Evolutionary conservation across 108 stramenopile species (phyloP).

Genomic region (Cyclotella atomus): DNA sequence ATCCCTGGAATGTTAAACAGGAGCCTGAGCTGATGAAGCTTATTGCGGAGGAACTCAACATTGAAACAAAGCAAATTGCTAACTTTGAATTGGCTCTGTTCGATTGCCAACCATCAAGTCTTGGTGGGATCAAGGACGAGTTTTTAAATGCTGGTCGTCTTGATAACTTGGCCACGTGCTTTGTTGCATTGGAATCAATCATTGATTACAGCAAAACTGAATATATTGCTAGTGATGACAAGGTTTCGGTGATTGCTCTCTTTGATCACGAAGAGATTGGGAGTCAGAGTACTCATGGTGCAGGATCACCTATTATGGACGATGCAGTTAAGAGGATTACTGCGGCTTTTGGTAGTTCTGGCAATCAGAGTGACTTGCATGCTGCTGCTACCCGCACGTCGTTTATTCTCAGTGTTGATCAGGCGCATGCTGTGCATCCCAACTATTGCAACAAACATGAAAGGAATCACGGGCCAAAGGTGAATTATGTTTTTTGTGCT

Average conservation of each 20-base stretch:
- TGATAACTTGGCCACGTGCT: constrained; percentile 93
- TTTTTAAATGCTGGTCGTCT: constrained; percentile 92
- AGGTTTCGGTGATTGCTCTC: constrained; percentile 75
- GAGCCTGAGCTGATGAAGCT: constrained; percentile 83
- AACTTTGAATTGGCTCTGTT: constrained; percentile 94
- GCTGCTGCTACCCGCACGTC: constrained; percentile 62
- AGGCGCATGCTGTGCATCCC: constrained; percentile 95
- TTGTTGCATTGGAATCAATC: constrained; percentile 71
- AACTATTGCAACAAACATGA: constrained; percentile 94
- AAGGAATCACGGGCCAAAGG: constrained; percentile 76
- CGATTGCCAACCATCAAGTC: constrained; percentile 90
- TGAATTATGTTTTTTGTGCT: no score
- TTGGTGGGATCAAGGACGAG: constrained; percentile 91
- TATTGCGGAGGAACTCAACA: constrained; percentile 77
- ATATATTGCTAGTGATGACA: constrained; percentile 46
- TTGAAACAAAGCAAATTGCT: constrained; percentile 78
- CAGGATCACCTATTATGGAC: constrained; percentile 90
- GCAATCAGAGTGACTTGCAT: constrained; percentile 58
- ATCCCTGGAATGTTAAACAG: constrained; percentile 72
- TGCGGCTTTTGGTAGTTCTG: constrained; percentile 66
- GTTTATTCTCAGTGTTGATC: constrained; percentile 87
- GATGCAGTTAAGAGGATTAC: constrained; percentile 82
- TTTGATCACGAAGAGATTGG: constrained; percentile 99
- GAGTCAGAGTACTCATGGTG: constrained; percentile 80
- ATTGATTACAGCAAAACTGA: constrained; percentile 49